Evolutionary conservation across 208 protist species (phyloP).

Genomic region (Trichomonas vaginalis): DNA sequence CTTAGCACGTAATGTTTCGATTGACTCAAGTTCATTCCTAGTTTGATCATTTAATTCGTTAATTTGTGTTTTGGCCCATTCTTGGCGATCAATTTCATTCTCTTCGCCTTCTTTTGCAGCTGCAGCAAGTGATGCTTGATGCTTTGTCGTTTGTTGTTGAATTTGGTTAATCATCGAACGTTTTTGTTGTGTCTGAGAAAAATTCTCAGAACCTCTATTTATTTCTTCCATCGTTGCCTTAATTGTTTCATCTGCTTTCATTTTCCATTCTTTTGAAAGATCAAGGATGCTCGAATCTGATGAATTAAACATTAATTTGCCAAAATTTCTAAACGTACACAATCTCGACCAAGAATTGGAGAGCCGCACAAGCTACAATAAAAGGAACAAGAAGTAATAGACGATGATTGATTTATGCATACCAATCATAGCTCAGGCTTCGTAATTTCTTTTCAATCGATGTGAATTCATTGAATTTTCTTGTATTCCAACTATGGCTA

Average conservation of each 20-base stretch:
- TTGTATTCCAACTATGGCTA: no score
- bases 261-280: not conserved
- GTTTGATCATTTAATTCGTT: slow-evolving; percentile 3
- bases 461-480: no score
- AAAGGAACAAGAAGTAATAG: no score
- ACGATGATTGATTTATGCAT: no score
- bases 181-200: not conserved
- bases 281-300: not conserved
- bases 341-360: no score
- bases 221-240: not conserved
- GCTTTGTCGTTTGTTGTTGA: not conserved
- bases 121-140: not conserved
- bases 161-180: not conserved
- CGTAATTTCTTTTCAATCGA: no score
- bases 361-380: no score
- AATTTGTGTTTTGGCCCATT: slow-evolving; percentile 14
- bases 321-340: not conserved
- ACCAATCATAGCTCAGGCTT: no score
- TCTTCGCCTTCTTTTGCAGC: not conserved
- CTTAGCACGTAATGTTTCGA: not conserved
- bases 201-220: not conserved
- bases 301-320: not conserved
- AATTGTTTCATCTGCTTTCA: not conserved
- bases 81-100: not conserved
- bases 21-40: not conserved